Base-by-base conservation (phyloP, 1,139 yeast species). In the Yamadazyma diddensiae region DNA sequence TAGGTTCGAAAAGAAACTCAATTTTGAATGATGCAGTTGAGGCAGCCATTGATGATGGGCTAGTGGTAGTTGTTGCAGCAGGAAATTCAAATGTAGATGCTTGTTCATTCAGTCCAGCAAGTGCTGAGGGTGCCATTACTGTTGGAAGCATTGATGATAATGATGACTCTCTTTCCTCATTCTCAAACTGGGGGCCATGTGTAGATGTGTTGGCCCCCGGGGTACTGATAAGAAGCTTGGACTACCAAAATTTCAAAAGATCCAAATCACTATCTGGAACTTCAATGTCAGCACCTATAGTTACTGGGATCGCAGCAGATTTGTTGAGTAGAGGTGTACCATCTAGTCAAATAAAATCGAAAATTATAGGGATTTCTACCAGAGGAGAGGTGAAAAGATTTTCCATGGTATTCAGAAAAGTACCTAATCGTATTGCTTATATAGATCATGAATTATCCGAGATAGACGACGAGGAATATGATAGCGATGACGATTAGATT, bases 111-210 rank as follows among this genome's bases (percentile, higher is more conserved):
- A 82, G 94, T 31, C 96, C 96, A 0, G 92, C 94, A 0, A 78
- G 88, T 24, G 79, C 94, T 0, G 60, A 62, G 1, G 63, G 64
- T 25, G 92, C 88, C 0, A 76, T 86, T 4, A 82, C 94, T 0
- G 94, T 87, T 4, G 96, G 95, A 0, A 94, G 96, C 2, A 76
- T 86, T 31, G 94, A 86, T 52, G 95, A 83, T 49, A 53, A 69
- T 23, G 69, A 69, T 15, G 94, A 86, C 44, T 51, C 68, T 1
- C 64, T 87, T 24, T 92, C 96, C 0, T 55, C 72, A 3, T 88
- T 87, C 46, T 77, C 94, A 9, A 87, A 88, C 48, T 87, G 94
- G 92, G 97, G 95, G 0, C 67, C 70, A 17, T 87, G 96, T 55
- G 94, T 88, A 4, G 88, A 86, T 52, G 66, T 84, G 1, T 82